Evolutionary conservation across 441 rosid species (phyloP), one percentile per base, ranked within the genome.

Genomic region (Pelargonium cotyledonis): DNA sequence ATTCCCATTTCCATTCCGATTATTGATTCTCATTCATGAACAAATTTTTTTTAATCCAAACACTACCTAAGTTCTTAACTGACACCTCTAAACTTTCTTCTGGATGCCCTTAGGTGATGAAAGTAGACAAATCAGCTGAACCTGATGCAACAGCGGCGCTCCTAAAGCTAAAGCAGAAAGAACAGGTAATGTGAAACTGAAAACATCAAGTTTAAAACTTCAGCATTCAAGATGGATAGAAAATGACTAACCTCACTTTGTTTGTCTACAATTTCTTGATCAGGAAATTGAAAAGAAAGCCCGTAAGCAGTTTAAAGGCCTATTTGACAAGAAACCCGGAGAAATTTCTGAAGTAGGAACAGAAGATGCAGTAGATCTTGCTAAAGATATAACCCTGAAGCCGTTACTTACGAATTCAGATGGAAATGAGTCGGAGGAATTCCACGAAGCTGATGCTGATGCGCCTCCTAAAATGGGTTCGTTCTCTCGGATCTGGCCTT

Each of bases 311-410:
- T 95, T 95, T 71, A 87, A 91, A 79, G 98, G 99, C 44, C 80
- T 95, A 49, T 91, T 95, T 47, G 91, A 93, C 85, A 91, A 89
- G 84, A 90, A 82, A 68, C 89, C 89, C 0, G 88, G 89, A n/a
- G 89, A 83, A 79, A 89, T 93, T 70, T 69, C 94, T 0, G 89
- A 87, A 15, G 87, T 31, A 1, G 76, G 81, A 47, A 76, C 66
- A 46, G 85, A 82, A 65, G 84, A 65, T 53, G 78, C 29, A 8
- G 76, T 69, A 65, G 84, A 65, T 53, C 77, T 29, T 4, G 77
- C 71, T 8, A 49, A 71, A 0, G 49, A 38, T 15, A 80, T 70
- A 51, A 60, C 58, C 31, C 77, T 71, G 67, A 70, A 47, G 21
- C 61, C 61, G 8, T 4, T 55, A 18, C 61, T 55, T 10, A 16